Percentiles rank a stretch among this genome's conserved stretches.
These are phyloP conservation scores for Starmerella asiatica DNA, from an alignment of 805 yeast genomes.

Conservation along the genomic window DNA sequence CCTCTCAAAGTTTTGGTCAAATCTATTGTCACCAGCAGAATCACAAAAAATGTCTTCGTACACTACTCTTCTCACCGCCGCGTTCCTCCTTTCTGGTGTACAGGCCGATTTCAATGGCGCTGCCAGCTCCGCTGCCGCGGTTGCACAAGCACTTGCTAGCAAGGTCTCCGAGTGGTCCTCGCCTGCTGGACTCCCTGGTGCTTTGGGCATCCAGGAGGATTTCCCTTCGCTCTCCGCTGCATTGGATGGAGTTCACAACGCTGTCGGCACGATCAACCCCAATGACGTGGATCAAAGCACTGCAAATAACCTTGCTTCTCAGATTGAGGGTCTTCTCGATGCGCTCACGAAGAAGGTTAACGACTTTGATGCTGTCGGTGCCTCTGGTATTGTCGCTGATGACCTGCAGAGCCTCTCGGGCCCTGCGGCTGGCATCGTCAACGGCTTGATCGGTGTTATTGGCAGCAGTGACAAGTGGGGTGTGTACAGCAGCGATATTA, in stretches of 20 bases:
- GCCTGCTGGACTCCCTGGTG: conserved; percentile 21
- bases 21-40: too few relatives aligned
- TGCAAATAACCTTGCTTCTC: conserved; percentile 8
- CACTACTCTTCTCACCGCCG: conserved; percentile 5
- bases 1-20: too few relatives aligned
- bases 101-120: conserved; percentile 6
- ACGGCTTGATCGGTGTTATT: conserved; percentile 12
- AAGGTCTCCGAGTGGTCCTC: conserved; percentile 13
- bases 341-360: conserved; percentile 20
- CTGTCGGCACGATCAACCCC: conserved; percentile 7
- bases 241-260: conserved; percentile 11
- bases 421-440: conserved; percentile 18
- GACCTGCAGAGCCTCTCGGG: conserved; percentile 19
- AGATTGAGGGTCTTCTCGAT: conserved; percentile 16
- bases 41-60: not conserved
- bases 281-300: conserved; percentile 8
- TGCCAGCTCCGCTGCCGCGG: conserved; percentile 6
- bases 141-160: conserved; percentile 5
- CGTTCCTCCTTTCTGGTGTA: conserved; percentile 6
- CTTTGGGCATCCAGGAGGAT: conserved; percentile 23
- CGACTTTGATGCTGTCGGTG: conserved; percentile 21
- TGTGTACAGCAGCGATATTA: conserved; percentile 1
- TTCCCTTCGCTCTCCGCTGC: conserved; percentile 18
- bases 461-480: conserved; percentile 2
- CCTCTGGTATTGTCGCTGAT: conserved; percentile 17